Conservation (phyloP, 208 protist genomes). For the Porcisia deanei region DNA sequence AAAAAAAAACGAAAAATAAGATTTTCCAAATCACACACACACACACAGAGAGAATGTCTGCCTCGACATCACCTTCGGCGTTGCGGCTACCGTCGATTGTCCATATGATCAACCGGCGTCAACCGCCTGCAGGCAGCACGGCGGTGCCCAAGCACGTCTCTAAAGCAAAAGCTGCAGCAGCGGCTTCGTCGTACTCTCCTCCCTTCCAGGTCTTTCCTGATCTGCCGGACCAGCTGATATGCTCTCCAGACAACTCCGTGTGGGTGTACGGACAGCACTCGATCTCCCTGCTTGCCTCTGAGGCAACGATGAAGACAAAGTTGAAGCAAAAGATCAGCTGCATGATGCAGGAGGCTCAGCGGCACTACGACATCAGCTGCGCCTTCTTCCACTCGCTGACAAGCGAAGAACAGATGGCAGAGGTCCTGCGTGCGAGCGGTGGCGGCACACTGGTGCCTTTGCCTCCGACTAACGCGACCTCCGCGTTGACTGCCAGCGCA, state of each 20-base stretch:
- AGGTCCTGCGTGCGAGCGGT: slow-evolving; percentile 32
- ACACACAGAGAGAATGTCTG: not conserved
- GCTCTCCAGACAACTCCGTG: slow-evolving; percentile 62
- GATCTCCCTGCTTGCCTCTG: slow-evolving; percentile 46
- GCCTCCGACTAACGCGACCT: not conserved
- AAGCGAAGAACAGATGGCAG: slow-evolving; percentile 27
- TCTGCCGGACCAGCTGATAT: slow-evolving; percentile 59
- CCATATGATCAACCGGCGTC: not conserved
- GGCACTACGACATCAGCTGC: slow-evolving; percentile 32
- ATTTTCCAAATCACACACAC: not conserved
- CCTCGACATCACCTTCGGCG: not conserved
- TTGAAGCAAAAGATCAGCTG: slow-evolving; percentile 34
- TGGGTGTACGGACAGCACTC: slow-evolving; percentile 67
- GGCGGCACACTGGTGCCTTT: not conserved
- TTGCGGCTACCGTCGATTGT: not conserved
- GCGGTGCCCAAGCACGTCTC: not conserved
- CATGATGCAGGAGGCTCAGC: slow-evolving; percentile 46
- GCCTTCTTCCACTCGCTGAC: slow-evolving; percentile 25
- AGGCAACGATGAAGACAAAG: slow-evolving; percentile 39
- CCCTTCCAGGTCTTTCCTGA: slow-evolving; percentile 53
- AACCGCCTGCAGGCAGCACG: not conserved
- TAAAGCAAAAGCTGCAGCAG: not conserved
- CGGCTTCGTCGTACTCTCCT: not conserved
- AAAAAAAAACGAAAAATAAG: too few species aligned
- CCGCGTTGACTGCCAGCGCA: not conserved